Evolutionary conservation across 2,329 filamentous ascomycete species (phyloP), one percentile per base, ranked within the genome.

Genomic region (Cercospora beticola): DNA sequence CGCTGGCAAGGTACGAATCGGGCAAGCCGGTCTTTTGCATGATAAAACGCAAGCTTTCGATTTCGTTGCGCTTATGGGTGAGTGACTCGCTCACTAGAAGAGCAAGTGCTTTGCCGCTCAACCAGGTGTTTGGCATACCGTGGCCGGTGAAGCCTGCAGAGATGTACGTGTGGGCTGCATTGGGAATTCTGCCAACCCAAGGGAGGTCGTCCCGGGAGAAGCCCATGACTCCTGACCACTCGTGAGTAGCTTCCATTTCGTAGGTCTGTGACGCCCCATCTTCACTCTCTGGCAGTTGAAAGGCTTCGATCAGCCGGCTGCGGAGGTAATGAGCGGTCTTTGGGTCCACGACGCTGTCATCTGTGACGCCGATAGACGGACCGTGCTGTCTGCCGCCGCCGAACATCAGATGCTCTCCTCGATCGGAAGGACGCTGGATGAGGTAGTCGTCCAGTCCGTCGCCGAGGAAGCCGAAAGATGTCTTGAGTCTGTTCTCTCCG

Each of bases 141-240:
- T 94, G 91, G 0, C 83, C 79, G 0, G 78, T 79, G n/a, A 84
- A 87, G 5, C 85, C 78, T 9, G 77, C 78, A 5, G 76, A 67
- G 16, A 79, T 71, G 68, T 73, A 80, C 0, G 78, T 52, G 14
- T 70, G 65, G 0, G 70, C 28, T 80, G 26, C 85, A 72, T 5
- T 77, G 0, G 89, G 88, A n/a, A 93, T 86, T 9, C 81, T 79
- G 0, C 91, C 92, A 2, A 94, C 89, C 88, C 89, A 93, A 0
- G 92, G 90, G 62, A 85, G 78, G 0, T 85, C 82, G 76, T 94
- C 92, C 6, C 88, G 82, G 31, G 87, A 88, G 78, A 88, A 93
- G 0, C 89, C 91, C 91, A 93, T 94, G 72, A 93, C 90, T 0
- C 92, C 92, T 1, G 90, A 92, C 92, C 92, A 94, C 76, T 86